Conservation (phyloP, 331 rosid species). For the Cydonia oblonga region DNA sequence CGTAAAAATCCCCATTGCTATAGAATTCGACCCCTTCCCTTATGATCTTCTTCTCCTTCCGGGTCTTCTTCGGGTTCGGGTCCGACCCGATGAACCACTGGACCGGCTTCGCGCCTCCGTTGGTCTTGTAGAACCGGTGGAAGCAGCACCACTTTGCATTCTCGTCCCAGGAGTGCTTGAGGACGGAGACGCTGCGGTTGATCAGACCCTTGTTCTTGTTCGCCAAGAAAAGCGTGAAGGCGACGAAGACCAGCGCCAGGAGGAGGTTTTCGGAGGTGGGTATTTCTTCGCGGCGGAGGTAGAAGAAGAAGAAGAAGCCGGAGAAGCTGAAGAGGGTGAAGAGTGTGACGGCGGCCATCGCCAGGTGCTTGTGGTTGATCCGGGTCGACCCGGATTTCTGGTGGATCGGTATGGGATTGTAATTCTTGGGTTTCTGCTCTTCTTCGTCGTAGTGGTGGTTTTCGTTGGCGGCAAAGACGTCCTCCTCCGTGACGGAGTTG, state of each 20-base stretch:
- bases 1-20: conserved; percentile 93
- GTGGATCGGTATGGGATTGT: conserved; percentile 28
- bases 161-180: conserved; percentile 56
- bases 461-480: conserved; percentile 5
- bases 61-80: conserved; percentile 2
- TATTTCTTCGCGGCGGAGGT: conserved; percentile 35
- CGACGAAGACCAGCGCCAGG: conserved; percentile 61
- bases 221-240: conserved; percentile 62
- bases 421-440: conserved; percentile 27
- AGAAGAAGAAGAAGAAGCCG: conserved; percentile 33
- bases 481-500: conserved; percentile 48
- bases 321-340: conserved; percentile 35
- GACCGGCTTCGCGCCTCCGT: conserved; percentile 22
- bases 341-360: conserved; percentile 25
- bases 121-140: conserved; percentile 33
- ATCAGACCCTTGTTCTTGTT: conserved; percentile 56
- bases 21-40: conserved; percentile 84
- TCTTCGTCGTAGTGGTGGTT: conserved; percentile 29
- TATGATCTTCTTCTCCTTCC: conserved; percentile 21
- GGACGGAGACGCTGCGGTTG: conserved; percentile 26
- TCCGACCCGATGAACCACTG: conserved; percentile 87
- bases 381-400: conserved; percentile 42
- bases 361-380: conserved; percentile 24
- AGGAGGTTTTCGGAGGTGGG: conserved; percentile 72
- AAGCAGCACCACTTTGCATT: conserved; percentile 36